Percentiles rank a stretch among this genome's conserved stretches.
Evolutionary conservation across 176 grass and related monocot genomes (phyloP).

Genomic region (Ensete ventricosum): DNA sequence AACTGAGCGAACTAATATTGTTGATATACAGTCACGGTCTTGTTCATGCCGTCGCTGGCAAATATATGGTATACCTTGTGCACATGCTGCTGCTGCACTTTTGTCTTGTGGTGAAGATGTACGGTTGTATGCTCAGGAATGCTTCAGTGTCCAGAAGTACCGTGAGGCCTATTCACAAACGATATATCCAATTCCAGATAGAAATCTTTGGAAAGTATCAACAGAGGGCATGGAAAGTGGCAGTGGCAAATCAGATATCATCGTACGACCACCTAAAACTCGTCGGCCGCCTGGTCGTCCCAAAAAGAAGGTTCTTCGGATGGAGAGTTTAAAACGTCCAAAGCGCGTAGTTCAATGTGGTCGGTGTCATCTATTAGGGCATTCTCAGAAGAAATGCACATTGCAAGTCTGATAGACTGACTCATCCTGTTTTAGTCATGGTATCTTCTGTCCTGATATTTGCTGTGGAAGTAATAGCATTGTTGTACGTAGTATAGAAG

Average conservation of each 20-base stretch:
- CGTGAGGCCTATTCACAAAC: conserved; percentile 61
- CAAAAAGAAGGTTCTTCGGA: conserved; percentile 95
- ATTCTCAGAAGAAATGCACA: conserved; percentile 94
- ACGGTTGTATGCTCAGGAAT: conserved; percentile 60
- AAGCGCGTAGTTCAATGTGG: conserved; percentile 87
- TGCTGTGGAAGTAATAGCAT: background rate
- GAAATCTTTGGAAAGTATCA: conserved; percentile 46
- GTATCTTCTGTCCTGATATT: conserved; percentile 2
- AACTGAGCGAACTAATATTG: conserved; percentile 90
- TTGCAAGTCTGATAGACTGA: conserved; percentile 35
- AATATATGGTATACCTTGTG: conserved; percentile 86
- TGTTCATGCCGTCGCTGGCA: conserved; percentile 93
- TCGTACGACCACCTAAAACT: conserved; percentile 63
- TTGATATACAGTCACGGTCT: conserved; percentile 67
- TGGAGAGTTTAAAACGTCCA: conserved; percentile 86
- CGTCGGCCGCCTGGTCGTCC: conserved; percentile 83
- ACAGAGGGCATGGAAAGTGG: conserved; percentile 27
- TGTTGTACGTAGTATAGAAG: background rate
- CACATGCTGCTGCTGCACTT: conserved; percentile 81
- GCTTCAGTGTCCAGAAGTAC: conserved; percentile 76
- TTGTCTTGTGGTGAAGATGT: conserved; percentile 87
- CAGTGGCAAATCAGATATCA: conserved; percentile 41
- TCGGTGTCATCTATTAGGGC: conserved; percentile 80
- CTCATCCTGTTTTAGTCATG: background rate
- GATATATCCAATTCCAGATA: conserved; percentile 69